phyloP scores from a whole-genome alignment of 495 filamentous ascomycete genomes.

The Xylaria grammica region DNA sequence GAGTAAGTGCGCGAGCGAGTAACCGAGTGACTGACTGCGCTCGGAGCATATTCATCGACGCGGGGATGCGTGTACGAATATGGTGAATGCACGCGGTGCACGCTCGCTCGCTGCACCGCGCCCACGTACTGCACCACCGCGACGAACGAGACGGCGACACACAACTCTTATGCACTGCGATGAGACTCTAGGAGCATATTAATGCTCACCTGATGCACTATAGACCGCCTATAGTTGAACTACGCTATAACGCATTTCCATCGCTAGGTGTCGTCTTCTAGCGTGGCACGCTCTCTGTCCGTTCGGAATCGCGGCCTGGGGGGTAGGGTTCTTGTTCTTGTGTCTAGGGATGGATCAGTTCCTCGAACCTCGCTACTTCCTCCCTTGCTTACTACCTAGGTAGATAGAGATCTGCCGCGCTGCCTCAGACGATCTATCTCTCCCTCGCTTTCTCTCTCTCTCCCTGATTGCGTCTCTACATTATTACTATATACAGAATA shows the following conservation, averaged over 20 bases:
- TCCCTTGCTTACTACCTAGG: neutral
- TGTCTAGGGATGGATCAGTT: too few relatives aligned
- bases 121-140: slow-evolving; percentile 30
- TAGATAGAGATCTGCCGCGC: neutral
- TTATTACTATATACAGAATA: neutral
- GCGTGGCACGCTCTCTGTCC: too few relatives aligned
- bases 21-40: neutral
- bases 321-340: too few relatives aligned
- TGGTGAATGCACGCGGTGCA: slow-evolving; percentile 33
- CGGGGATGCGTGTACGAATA: slow-evolving; percentile 13
- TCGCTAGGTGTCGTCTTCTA: too few relatives aligned
- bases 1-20: too few relatives aligned
- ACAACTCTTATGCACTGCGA: slow-evolving; percentile 28
- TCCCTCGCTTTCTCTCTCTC: neutral
- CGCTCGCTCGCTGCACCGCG: slow-evolving; percentile 28
- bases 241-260: neutral
- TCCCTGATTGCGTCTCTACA: neutral
- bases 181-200: slow-evolving; percentile 26
- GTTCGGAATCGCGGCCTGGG: too few relatives aligned
- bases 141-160: slow-evolving; percentile 35
- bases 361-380: neutral
- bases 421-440: neutral
- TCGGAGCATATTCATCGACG: slow-evolving; percentile 17
- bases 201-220: slow-evolving; percentile 27
- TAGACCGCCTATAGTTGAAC: too few relatives aligned